Conservation (phyloP, 257 asterid genomes). For the Plantago ovata region DNA sequence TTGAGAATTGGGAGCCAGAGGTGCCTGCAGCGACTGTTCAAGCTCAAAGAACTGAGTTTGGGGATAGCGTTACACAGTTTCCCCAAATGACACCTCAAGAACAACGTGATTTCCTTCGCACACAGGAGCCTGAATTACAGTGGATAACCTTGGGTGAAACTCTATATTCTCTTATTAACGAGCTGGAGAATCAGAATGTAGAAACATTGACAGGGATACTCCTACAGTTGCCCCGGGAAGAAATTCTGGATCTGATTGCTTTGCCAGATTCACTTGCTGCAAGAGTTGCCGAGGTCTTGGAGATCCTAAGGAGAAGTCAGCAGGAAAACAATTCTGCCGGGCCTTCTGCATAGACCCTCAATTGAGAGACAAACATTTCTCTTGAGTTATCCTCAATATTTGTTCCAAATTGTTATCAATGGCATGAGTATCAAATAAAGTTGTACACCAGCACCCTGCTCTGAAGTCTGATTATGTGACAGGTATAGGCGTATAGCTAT, state of each 20-base stretch:
- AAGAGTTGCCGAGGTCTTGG: background rate
- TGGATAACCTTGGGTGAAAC: background rate
- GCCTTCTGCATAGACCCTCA: too few species aligned
- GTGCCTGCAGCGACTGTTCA: background rate
- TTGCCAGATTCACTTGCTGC: background rate
- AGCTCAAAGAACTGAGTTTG: background rate
- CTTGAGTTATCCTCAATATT: too few species aligned
- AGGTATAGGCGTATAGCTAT: too few species aligned
- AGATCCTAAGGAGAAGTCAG: background rate
- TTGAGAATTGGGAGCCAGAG: background rate
- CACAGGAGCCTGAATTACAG: background rate
- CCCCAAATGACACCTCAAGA: constrained; percentile 4
- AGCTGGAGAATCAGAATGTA: background rate
- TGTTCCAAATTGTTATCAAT: too few species aligned
- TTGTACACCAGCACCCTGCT: too few species aligned
- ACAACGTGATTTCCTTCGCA: background rate
- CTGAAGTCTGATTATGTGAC: too few species aligned
- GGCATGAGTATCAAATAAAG: too few species aligned
- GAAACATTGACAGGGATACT: background rate
- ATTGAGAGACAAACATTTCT: too few species aligned
- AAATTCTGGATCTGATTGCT: background rate
- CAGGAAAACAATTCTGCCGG: background rate
- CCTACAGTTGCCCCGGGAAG: background rate
- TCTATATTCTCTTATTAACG: background rate
- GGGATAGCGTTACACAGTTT: background rate